Evolutionary conservation across 2,329 filamentous ascomycete species (phyloP), one percentile per base, ranked within the genome.

Genomic region (Chaetomium strumarium): DNA sequence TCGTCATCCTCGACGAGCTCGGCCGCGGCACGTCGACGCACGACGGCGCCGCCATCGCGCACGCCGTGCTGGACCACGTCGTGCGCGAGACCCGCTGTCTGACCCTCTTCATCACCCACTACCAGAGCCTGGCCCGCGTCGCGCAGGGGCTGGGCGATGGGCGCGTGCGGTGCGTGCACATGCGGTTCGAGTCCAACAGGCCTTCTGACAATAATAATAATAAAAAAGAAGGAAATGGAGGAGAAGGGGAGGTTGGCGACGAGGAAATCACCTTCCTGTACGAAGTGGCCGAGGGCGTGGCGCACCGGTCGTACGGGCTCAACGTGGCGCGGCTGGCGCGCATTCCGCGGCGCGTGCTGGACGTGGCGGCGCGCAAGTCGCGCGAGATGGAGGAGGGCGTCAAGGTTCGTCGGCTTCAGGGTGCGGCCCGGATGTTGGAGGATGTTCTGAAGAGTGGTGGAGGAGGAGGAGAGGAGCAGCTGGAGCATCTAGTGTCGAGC

Each of bases 101-200:
- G 43, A 95, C 90, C 6, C 76, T 99, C 39, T 99, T 99, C 74
- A 96, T 99, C 68, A 99, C 93, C 3, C 93, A 99, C 71, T 99
- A 99, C 68, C 93, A 99, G 71, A 85, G 85, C 59, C 79, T 99
- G 1, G 82, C 84, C 10, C 73, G 75, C 43, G 78, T 95, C 57
- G 85, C 84, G 10, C 79, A 83, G 24, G 83, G 81, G 1, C 86
- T 95, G 53, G 74, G 75, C 13, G 68, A 75, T 7, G 76, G 78
- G 3, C 67, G 70, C 1, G 85, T 96, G 61, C 83, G 78, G 61
- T 97, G 97, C 67, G 88, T 96, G 43, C 93, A 99, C 67, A 97
- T 99, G 92, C 82, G 81, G 47, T 99, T 99, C 69, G 83, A 79
- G 3, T 69, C 71, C 10, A 65, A 68, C 17, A 65, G n/a, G n/a